Percentiles rank a stretch among this genome's conserved stretches.
Evolutionary conservation across 2,329 filamentous ascomycete genomes (phyloP).

Genomic region (Thielaviopsis musarum): DNA sequence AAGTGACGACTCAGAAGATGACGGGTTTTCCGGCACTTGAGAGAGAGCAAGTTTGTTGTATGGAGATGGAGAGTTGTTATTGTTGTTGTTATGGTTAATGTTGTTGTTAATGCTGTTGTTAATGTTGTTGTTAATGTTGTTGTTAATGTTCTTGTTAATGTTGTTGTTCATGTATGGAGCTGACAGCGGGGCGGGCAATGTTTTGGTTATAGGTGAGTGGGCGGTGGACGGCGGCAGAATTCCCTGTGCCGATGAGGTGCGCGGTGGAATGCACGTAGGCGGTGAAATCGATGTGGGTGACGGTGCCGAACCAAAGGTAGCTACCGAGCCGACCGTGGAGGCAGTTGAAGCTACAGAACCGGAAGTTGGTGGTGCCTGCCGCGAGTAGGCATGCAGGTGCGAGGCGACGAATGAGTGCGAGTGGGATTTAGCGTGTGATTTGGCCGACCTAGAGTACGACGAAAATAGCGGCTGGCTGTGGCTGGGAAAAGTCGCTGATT

Average conservation of each 20-base stretch:
- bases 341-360: constrained; percentile 1
- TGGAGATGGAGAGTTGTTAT: no score
- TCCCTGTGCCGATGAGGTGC: constrained; percentile 7
- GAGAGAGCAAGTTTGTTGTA: no score
- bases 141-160: no score
- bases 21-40: not conserved
- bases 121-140: no score
- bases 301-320: constrained; percentile 9
- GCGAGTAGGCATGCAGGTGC: not conserved
- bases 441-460: not conserved
- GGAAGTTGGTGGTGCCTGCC: not conserved
- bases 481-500: no score
- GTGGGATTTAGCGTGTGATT: not conserved
- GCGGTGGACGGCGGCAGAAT: not conserved
- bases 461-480: no score
- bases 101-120: no score
- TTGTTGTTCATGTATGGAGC: no score
- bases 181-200: not conserved
- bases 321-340: constrained; percentile 8
- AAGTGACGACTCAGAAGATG: constrained; percentile 7
- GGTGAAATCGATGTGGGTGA: constrained; percentile 2
- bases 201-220: not conserved
- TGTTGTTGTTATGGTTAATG: no score
- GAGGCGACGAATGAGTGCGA: no score
- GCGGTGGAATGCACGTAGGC: constrained; percentile 7